Conservation (phyloP, 2,329 filamentous ascomycete species). For the Cytospora piceicola region DNA sequence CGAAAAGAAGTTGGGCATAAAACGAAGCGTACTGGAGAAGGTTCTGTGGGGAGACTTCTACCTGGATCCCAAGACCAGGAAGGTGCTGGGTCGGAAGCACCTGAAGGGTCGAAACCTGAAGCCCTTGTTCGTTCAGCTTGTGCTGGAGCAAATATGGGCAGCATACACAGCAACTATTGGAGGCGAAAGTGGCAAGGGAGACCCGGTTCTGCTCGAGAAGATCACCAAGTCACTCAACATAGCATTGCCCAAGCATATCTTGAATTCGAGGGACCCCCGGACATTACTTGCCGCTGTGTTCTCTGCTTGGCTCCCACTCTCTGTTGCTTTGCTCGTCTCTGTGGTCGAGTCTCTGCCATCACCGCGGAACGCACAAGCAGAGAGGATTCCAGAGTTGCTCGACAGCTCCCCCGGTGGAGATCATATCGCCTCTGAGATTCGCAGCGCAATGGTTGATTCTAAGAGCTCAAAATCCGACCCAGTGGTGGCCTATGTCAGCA, state of each 20-base stretch:
- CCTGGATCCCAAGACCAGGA: constrained; percentile 94
- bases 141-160: constrained; percentile 94
- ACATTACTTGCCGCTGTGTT: constrained; percentile 87
- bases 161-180: constrained; percentile 90
- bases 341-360: constrained; percentile 92
- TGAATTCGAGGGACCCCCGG: constrained; percentile 81
- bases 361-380: constrained; percentile 76
- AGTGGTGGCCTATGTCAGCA: constrained; percentile 93
- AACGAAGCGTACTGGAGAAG: constrained; percentile 83
- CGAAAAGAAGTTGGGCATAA: constrained; percentile 96
- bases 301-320: constrained; percentile 86
- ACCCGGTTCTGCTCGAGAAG: constrained; percentile 83
- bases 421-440: constrained; percentile 69
- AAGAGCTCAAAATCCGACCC: constrained; percentile 72
- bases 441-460: constrained; percentile 82
- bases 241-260: constrained; percentile 79
- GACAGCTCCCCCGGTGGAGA: constrained; percentile 77
- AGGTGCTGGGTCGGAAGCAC: constrained; percentile 87
- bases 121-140: constrained; percentile 96
- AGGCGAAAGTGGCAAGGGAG: constrained; percentile 79
- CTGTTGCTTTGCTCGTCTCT: constrained; percentile 88
- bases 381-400: constrained; percentile 78
- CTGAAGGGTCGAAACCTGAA: constrained; percentile 89
- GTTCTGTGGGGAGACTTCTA: constrained; percentile 98
- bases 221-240: constrained; percentile 91